phyloP scores from a whole-genome alignment of 495 filamentous ascomycete species.

The Aspergillus nanangensis region DNA sequence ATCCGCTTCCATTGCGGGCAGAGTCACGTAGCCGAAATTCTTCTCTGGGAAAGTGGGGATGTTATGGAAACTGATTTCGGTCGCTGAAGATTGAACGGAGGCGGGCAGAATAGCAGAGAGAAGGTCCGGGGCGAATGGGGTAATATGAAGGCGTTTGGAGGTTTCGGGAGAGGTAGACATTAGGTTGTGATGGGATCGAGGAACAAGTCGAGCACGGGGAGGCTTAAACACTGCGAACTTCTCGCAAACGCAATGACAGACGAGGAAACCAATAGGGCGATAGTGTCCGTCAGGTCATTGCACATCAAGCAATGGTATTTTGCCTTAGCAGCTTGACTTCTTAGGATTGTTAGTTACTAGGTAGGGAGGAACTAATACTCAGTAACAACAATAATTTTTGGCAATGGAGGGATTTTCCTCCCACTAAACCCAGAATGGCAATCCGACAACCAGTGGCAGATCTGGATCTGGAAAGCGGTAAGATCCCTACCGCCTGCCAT shows the following conservation, averaged over 20 bases:
- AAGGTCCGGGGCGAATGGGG: conserved; percentile 71
- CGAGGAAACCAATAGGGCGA: background rate
- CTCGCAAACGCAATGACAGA: background rate
- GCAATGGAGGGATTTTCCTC: background rate
- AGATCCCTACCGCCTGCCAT: too few species aligned
- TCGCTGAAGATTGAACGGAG: conserved; percentile 58
- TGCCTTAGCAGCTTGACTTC: too few species aligned
- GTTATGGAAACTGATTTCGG: conserved; percentile 79
- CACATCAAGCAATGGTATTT: background rate
- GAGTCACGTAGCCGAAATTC: conserved; percentile 81
- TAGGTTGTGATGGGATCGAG: conserved; percentile 3
- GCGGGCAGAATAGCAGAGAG: conserved; percentile 63
- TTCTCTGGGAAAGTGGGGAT: conserved; percentile 85
- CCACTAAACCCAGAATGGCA: background rate
- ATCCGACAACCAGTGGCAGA: conserved; percentile 1
- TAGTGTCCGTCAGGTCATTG: background rate
- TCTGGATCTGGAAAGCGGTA: too few species aligned
- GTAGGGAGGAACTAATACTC: too few species aligned
- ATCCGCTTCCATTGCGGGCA: conserved; percentile 75
- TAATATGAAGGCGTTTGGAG: conserved; percentile 73
- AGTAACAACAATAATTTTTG: background rate
- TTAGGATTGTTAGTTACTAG: background rate
- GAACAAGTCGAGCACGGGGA: background rate
- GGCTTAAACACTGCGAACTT: background rate
- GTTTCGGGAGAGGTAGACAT: conserved; percentile 26